Conservation (phyloP, 768 basidiomycete genomes). For the Pleurotus eryngii region DNA sequence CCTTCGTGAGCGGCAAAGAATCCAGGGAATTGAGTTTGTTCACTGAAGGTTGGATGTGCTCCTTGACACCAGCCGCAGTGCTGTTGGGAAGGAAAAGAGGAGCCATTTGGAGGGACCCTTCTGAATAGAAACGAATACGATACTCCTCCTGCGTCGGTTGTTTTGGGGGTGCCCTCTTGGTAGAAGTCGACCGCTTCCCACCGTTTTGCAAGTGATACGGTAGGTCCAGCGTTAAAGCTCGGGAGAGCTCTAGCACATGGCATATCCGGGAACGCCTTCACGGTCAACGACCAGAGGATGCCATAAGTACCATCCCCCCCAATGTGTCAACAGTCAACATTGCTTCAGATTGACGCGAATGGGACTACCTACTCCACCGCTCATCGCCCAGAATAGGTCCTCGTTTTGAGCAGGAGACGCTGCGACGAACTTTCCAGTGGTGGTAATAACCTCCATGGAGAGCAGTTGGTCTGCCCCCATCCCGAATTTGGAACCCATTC, state of each 20-base stretch:
- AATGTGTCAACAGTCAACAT: background rate
- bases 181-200: background rate
- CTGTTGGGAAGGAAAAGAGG: background rate
- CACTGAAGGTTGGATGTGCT: background rate
- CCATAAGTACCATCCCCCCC: background rate
- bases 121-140: background rate
- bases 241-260: background rate
- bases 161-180: background rate
- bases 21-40: background rate
- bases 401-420: constrained; percentile 33
- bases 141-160: background rate
- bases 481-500: constrained; percentile 25
- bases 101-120: background rate
- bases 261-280: background rate
- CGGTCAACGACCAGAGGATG: background rate
- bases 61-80: background rate
- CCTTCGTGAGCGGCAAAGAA: background rate
- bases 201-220: background rate
- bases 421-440: constrained; percentile 33
- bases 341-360: constrained; percentile 14
- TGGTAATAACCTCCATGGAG: constrained; percentile 38
- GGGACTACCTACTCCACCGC: constrained; percentile 39
- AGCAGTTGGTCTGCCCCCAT: constrained; percentile 28
- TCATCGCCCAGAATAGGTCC: constrained; percentile 43
- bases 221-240: background rate